Conservation (phyloP, 257 asterid species). For the Rauvolfia tetraphylla region DNA sequence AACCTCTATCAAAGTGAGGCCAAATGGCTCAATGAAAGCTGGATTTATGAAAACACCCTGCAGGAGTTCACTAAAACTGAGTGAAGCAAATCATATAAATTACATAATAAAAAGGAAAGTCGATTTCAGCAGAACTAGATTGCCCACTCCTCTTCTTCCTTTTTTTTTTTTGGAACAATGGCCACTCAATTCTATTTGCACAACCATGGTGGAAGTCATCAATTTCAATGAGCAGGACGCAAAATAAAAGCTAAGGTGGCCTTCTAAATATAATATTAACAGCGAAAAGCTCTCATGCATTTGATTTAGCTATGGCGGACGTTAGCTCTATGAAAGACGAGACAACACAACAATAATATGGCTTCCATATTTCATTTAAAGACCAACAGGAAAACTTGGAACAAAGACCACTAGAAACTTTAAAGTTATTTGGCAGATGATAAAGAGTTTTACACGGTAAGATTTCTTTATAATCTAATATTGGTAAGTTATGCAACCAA, state of each 20-base stretch:
- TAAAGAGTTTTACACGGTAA: not conserved
- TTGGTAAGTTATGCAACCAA: not conserved
- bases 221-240: not conserved
- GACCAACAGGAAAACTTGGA: not conserved
- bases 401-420: not conserved
- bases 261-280: not conserved
- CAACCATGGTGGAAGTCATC: not conserved
- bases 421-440: not conserved
- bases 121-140: not conserved
- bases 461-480: not conserved
- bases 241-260: not conserved
- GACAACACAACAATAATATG: not conserved
- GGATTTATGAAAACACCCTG: constrained; percentile 90
- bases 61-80: constrained; percentile 12
- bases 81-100: not conserved
- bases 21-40: constrained; percentile 82
- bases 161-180: too few relatives aligned
- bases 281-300: not conserved
- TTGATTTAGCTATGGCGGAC: not conserved
- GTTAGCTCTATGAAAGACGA: not conserved
- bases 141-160: too few relatives aligned
- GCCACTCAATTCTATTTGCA: not conserved
- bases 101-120: not conserved
- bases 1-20: constrained; percentile 84
- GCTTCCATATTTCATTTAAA: not conserved